Evolutionary conservation across 2,329 filamentous ascomycete genomes (phyloP).

Genomic region (Colletotrichum horii): DNA sequence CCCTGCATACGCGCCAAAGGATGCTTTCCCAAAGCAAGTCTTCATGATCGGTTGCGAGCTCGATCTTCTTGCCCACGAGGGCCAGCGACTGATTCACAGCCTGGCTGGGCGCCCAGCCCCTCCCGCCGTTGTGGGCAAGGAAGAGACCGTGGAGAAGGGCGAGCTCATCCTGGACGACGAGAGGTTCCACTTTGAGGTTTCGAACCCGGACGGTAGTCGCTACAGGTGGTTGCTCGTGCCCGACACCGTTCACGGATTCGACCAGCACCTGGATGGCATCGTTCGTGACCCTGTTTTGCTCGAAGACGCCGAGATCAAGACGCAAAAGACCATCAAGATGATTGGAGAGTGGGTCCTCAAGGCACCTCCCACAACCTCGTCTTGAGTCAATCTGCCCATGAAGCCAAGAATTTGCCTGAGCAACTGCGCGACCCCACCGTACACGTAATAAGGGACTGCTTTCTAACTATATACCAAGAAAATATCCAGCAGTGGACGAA

Average conservation of each 20-base stretch:
- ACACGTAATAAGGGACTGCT: neutral
- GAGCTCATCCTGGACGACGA: constrained; percentile 31
- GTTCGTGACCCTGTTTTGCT: constrained; percentile 24
- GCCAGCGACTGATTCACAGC: constrained; percentile 39
- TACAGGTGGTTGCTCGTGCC: constrained; percentile 37
- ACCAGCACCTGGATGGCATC: constrained; percentile 25
- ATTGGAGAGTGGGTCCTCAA: constrained; percentile 32
- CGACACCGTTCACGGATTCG: constrained; percentile 34
- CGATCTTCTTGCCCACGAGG: constrained; percentile 45
- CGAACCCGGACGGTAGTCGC: constrained; percentile 20
- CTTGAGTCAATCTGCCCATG: neutral
- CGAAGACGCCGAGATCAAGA: constrained; percentile 30
- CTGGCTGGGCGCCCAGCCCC: constrained; percentile 36
- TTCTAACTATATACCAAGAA: neutral
- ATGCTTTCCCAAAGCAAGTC: constrained; percentile 38
- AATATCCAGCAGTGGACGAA: neutral
- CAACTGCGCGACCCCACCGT: neutral
- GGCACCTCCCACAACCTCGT: neutral
- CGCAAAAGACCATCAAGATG: constrained; percentile 26
- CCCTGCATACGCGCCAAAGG: constrained; percentile 35
- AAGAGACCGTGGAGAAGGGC: constrained; percentile 23
- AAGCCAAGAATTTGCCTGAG: neutral
- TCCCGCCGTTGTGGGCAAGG: constrained; percentile 31
- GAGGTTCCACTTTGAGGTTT: constrained; percentile 29
- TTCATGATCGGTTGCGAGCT: constrained; percentile 42